Evolutionary conservation across 169 alveolate genomes (phyloP).

Genomic region (Haemoproteus tartakovskyi): DNA sequence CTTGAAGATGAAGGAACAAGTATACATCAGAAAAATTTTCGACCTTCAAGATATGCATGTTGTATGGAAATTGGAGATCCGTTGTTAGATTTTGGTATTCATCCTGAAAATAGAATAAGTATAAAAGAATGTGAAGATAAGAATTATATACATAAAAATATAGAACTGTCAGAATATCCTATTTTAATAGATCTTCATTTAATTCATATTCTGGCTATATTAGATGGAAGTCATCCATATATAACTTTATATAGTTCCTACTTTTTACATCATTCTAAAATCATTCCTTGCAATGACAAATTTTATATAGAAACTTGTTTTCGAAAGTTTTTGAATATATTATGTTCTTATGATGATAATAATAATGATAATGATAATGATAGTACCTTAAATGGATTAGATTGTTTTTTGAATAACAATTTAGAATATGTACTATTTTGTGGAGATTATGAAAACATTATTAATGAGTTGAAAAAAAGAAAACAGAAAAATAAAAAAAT

Average conservation of each 20-base stretch:
- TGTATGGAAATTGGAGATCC: slow-evolving; percentile 47
- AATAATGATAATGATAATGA: slow-evolving; percentile 28
- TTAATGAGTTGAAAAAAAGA: not conserved
- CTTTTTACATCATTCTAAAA: slow-evolving; percentile 31
- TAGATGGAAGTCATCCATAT: slow-evolving; percentile 51
- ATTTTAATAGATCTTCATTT: slow-evolving; percentile 16
- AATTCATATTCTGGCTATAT: slow-evolving; percentile 17
- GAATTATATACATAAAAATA: not conserved
- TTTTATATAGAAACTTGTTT: slow-evolving; percentile 33
- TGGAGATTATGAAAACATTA: no score
- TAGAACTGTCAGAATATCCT: not conserved
- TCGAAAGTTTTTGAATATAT: slow-evolving; percentile 2
- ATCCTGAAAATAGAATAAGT: slow-evolving; percentile 44
- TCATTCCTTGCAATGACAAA: slow-evolving; percentile 15
- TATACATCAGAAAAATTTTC: slow-evolving; percentile 9
- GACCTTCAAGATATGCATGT: slow-evolving; percentile 20
- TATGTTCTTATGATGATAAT: slow-evolving; percentile 14
- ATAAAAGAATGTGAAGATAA: slow-evolving; percentile 60
- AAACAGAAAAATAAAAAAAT: not conserved
- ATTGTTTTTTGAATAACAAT: no score
- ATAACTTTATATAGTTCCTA: slow-evolving; percentile 52
- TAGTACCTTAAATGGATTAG: no score
- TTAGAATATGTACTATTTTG: no score
- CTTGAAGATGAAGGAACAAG: slow-evolving; percentile 38
- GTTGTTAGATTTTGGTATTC: slow-evolving; percentile 38